Base-by-base conservation (phyloP, 2,329 filamentous ascomycete species). In the Ophiostoma sp. region DNA sequence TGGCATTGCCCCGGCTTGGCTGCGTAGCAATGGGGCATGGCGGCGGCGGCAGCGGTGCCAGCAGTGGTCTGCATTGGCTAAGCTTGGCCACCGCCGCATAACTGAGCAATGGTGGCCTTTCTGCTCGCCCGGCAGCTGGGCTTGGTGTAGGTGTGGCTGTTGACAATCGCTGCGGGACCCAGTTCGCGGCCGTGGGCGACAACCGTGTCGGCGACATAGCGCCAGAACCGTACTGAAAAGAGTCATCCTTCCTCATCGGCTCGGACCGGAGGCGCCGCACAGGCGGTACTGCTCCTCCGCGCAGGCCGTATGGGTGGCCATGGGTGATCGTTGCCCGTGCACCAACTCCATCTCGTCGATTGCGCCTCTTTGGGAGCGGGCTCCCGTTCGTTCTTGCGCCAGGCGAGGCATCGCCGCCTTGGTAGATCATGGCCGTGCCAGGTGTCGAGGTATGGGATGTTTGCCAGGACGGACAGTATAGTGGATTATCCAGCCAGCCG, bases 61-160 rank as follows among this genome's bases (percentile, higher is more conserved):
- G 60, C 6, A 16, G 60, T 11, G 16, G 2, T 11, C 38, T 52
- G n/a, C 41, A 16, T 4, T 67, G 45, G 12, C 65, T 38, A 7
- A 64, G 45, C 12, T 36, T 64, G 27, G 67, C 69, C 55, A 70
- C 69, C 5, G 67, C 67, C 4, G 69, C 69, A 40, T 70, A 70
- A 55, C 67, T 70, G 14, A 64, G 65, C 7, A 36, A 27, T 5
- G 64, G 44, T 36, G 18, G 16, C 18, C 40, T 40, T 18, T 7
- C 44, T 16, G 14, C 5, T 14, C 49, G 49, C 14, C 16, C 8
- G 60, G 38, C 4, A 9, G 66, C 18, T 36, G 66, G 49, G 1
- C 42, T 44, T 41, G 66, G 49, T 1, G 65, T 49, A 5, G 27
- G 14, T 55, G 27, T 14, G 16, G 14, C 38, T 18, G n/a, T 52